Base-by-base conservation (phyloP, 2,329 filamentous ascomycete genomes). In the Lecanicillium sp. region DNA sequence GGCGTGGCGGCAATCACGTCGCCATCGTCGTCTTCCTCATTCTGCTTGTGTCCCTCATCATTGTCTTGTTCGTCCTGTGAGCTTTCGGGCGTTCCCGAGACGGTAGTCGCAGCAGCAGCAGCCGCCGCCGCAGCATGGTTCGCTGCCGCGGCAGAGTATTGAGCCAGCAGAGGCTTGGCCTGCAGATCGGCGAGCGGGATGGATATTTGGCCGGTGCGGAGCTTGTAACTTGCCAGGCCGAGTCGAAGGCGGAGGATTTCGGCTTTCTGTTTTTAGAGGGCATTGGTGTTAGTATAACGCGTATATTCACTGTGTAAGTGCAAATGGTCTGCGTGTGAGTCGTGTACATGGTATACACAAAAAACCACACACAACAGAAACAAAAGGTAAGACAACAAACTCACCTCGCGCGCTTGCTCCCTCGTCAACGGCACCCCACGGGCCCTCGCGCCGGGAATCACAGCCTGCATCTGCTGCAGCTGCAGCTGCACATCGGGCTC, bases 211-310 rank as follows among this genome's bases (percentile, higher is more conserved):
- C 83, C 79, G 2, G 84, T 88, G 41, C 72, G 73, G 47, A 89
- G 68, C 60, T 88, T 88, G 67, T 87, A 88, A 52, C 74, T 74
- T 12, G 82, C 84, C 15, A 87, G 72, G 19, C 74, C 70, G 13
- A 89, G 73, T n/a, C 83, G 74, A 9, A 86, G 69, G 37, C 73
- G 73, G 32, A 88, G 66, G 35, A 78, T 74, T 52, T 83, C 74
- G 15, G 79, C 80, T 60, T 75, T 73, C 72, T 84, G 57, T 38
- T 40, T n/a, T n/a, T n/a, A n/a, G n/a, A n/a, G n/a, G n/a, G n/a
- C n/a, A n/a, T n/a, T n/a, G n/a, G n/a, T n/a, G n/a, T n/a, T n/a
- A n/a, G n/a, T n/a, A n/a, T n/a, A n/a, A n/a, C n/a, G 10, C 28
- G 19, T 4, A n/a, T 10, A 33, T 13, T 17, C 10, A n/a, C n/a